Base-by-base conservation (phyloP, 768 basidiomycete species). In the Kwoniella botswanensis region DNA sequence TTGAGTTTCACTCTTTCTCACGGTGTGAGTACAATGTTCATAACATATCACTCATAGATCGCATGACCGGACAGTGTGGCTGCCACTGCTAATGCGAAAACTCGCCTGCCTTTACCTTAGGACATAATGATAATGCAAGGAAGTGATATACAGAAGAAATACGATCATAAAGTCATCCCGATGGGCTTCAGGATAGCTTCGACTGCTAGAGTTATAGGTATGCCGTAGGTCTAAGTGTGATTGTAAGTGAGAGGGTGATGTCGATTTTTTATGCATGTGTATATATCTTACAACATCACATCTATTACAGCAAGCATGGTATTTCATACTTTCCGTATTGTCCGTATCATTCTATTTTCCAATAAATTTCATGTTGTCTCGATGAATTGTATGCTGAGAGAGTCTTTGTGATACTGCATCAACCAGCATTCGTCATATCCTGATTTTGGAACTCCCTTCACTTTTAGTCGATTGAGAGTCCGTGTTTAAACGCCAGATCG, bases 101-200 rank as follows among this genome's bases (percentile, higher is more conserved):
- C 35, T 35, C 35, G 6, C 35, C 7, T 35, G 6, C 3, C 3
- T 6, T 35, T 35, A 22, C 21, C 12, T n/a, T 59, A 78, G 77
- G 77, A 78, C 44, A 69, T 80, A 12, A 63, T 80, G 53, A 74
- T 79, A 59, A 80, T 78, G 77, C 54, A 73, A 41, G 79, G 79
- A 4, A 24, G 63, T 15, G 65, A 73, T 21, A 67, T 81, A 41
- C 79, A 81, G 68, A 60, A 68, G 22, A 41, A n/a, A n/a, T 81
- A 76, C 52, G 72, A 73, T 63, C 80, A 79, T 61, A 56, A 74
- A 21, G 78, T 77, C 7, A 53, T 76, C 13, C 78, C 78, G 24
- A 43, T 44, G 15, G 78, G 76, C 7, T 69, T 76, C 41, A 65
- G 78, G 55, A 67, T 79, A 15, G 76, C 76, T 11, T 77, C 76